phyloP scores from a whole-genome alignment of 2,329 filamentous ascomycete genomes.

The Talaromyces sp. region DNA sequence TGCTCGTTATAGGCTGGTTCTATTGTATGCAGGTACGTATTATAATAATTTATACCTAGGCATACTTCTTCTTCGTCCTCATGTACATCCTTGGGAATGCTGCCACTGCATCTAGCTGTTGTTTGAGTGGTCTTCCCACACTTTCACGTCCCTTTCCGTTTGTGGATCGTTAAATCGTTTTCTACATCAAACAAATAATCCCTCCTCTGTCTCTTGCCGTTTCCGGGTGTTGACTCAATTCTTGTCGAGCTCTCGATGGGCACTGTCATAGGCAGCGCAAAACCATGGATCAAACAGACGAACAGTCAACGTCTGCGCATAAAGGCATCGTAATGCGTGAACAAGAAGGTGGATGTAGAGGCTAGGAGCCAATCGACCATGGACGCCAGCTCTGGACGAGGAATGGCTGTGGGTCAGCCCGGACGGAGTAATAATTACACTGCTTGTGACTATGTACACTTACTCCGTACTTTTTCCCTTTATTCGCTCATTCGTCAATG shows the following conservation, averaged over 20 bases:
- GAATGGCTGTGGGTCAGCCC: not conserved
- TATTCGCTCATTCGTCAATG: not conserved
- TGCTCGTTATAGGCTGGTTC: no score
- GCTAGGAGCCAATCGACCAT: constrained; percentile 2
- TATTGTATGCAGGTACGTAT: not conserved
- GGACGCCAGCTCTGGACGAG: not conserved
- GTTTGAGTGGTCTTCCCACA: not conserved
- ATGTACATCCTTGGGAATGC: not conserved
- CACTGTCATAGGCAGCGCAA: not conserved
- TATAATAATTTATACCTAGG: no score
- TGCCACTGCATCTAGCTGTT: not conserved
- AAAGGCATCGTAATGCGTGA: not conserved
- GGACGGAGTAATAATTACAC: not conserved
- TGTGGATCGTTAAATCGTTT: not conserved
- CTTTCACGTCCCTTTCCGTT: not conserved
- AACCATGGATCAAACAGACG: not conserved
- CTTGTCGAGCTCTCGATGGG: not conserved
- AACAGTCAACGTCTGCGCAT: constrained; percentile 1
- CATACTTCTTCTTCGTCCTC: not conserved
- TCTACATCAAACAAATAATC: not conserved
- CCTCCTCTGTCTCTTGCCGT: not conserved
- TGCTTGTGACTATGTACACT: not conserved
- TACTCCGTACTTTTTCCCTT: not conserved
- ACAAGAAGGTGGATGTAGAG: not conserved
- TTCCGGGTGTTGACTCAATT: not conserved